Base-by-base conservation (phyloP, 345 rosid species). In the Aethionema arabicum region DNA sequence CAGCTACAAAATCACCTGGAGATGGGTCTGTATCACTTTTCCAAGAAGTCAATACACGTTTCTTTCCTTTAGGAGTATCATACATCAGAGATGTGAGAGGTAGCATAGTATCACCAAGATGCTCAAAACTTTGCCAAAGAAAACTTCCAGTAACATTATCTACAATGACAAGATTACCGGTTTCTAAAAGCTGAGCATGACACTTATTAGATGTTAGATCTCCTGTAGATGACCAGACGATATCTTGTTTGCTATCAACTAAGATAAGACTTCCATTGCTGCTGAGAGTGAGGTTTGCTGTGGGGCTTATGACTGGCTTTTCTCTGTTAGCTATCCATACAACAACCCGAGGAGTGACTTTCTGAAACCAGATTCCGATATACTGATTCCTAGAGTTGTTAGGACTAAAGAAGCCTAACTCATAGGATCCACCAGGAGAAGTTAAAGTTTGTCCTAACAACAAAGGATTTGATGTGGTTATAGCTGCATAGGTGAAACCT, bases 361-460 rank as follows among this genome's bases (percentile, higher is more conserved):
- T 70, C 66, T 67, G 52, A 71, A 48, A 77, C 85, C 85, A 80
- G 51, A 80, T 78, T 59, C 85, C 85, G 21, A 75, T 63, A 49
- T 75, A 80, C 39, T 68, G 74, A 29, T 64, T 47, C 9, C 8
- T 35, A 27, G 78, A 71, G 8, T 29, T 52, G 47, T 54, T 58
- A 5, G 63, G 14, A 15, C 43, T 70, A 64, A 73, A 74, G 74
- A 77, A 77, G 14, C 82, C 82, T 21, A 78, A 50, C 65, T 68
- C 73, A 38, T 68, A 78, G 12, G 55, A 56, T 38, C 71, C 65
- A 11, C 51, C 67, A 6, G 71, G 56, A n/a, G 82, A 78, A 44
- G 33, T 64, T 11, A 70, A 29, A 63, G 70, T 64, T 43, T 65
- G 12, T 3, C 61, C 70, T 2, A 51, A 9, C 0, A 56, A 71